phyloP scores from a whole-genome alignment of 2,329 filamentous ascomycete species.

The Tetracladium maxilliforme region DNA sequence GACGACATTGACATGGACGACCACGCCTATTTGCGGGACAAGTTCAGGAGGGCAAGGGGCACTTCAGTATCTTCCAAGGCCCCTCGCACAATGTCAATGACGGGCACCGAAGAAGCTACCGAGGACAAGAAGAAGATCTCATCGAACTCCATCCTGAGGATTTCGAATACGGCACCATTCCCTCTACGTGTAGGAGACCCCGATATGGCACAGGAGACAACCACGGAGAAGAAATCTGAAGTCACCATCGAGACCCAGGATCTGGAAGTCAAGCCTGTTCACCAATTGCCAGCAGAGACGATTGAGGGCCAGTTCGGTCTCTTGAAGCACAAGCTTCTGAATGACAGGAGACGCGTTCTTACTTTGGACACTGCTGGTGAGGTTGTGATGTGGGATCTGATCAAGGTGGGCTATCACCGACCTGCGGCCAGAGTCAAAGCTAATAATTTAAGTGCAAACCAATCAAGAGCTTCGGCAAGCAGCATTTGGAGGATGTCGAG shows the following conservation, averaged over 20 bases:
- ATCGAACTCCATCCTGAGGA: constrained; percentile 59
- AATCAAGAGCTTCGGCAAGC: constrained; percentile 84
- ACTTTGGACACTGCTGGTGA: constrained; percentile 93
- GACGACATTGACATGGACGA: constrained; percentile 65
- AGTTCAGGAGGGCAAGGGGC: constrained; percentile 32
- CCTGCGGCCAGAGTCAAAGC: too few relatives aligned
- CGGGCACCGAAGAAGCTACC: constrained; percentile 15
- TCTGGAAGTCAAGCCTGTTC: constrained; percentile 43
- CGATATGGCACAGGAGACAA: constrained; percentile 36
- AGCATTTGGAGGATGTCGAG: constrained; percentile 84
- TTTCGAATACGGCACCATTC: constrained; percentile 75
- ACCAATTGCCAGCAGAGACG: constrained; percentile 58
- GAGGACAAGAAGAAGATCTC: constrained; percentile 51
- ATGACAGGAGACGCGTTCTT: constrained; percentile 76
- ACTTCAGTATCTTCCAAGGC: constrained; percentile 26
- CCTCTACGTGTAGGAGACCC: constrained; percentile 37
- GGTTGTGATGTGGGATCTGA: constrained; percentile 85
- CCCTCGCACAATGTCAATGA: constrained; percentile 18
- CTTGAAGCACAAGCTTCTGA: constrained; percentile 84
- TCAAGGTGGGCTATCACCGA: constrained; percentile 42
- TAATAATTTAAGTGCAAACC: constrained; percentile 53
- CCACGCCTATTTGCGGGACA: constrained; percentile 50
- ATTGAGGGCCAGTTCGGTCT: constrained; percentile 93
- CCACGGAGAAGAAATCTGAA: constrained; percentile 41
- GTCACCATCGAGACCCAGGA: constrained; percentile 31